A percentile compares a stretch with the other conserved stretches of the same genome.
phyloP scores from a whole-genome alignment of 1,139 yeast genomes.

The Pichia sp. region DNA sequence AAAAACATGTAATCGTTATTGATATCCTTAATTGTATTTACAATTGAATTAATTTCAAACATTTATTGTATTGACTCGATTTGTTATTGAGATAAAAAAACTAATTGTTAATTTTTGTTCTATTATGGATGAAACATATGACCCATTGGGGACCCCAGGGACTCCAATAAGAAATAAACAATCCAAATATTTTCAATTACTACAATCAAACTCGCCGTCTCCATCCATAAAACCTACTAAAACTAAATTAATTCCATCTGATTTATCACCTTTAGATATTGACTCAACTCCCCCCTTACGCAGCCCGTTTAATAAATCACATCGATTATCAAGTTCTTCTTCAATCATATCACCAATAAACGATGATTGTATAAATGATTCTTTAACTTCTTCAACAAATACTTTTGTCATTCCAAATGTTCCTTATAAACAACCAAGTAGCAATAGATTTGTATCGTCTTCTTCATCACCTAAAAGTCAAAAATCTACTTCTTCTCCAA shows the following conservation, averaged over 20 bases:
- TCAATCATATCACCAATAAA: not conserved
- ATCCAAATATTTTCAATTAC: conserved; percentile 9
- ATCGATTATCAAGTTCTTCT: not conserved
- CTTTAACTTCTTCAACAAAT: not conserved
- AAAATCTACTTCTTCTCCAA: not conserved
- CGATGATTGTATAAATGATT: not conserved
- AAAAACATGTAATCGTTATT: no score
- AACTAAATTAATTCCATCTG: not conserved
- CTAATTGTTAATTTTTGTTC: no score
- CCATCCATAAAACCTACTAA: not conserved
- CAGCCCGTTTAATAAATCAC: not conserved
- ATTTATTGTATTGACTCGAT: no score
- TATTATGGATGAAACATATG: not conserved
- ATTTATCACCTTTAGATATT: not conserved
- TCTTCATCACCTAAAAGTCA: not conserved
- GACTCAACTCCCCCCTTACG: not conserved
- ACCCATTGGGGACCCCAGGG: not conserved
- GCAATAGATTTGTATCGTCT: conserved; percentile 1
- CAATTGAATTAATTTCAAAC: no score
- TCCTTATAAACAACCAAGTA: not conserved
- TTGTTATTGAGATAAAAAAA: no score
- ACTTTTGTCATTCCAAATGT: not conserved
- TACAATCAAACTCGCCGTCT: not conserved
- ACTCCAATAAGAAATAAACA: conserved; percentile 3
- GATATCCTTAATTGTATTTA: no score